A percentile compares a stretch with the other conserved stretches of the same genome.
These are phyloP conservation scores for Drechslerella coelobrocha DNA, from an alignment of 2,329 filamentous ascomycete genomes.

Conservation along the genomic window DNA sequence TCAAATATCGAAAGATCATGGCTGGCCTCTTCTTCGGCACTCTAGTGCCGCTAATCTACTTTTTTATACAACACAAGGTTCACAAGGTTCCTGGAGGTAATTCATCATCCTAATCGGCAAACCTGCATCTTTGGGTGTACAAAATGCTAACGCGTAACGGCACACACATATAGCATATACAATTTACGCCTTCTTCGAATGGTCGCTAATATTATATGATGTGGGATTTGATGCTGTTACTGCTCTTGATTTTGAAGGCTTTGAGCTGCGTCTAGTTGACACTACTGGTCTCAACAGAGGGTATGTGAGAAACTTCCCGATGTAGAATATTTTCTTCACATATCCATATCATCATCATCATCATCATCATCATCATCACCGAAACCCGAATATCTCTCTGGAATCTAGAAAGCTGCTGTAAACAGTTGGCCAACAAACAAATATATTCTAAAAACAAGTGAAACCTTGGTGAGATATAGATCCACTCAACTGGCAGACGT, in stretches of 20 bases:
- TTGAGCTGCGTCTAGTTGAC: conserved; percentile 88
- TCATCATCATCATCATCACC: conserved; percentile 48
- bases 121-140: not conserved
- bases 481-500: conserved; percentile 42
- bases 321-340: conserved; percentile 73
- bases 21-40: conserved; percentile 87
- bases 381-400: not conserved
- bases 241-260: conserved; percentile 83
- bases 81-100: conserved; percentile 90
- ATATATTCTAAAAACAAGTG: conserved; percentile 49
- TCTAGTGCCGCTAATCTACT: conserved; percentile 88
- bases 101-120: conserved; percentile 55
- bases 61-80: conserved; percentile 98
- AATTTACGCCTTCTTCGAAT: conserved; percentile 97
- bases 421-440: conserved; percentile 48
- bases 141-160: conserved; percentile 19
- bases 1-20: conserved; percentile 87
- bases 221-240: conserved; percentile 96
- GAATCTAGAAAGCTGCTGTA: conserved; percentile 28
- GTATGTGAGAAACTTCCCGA: conserved; percentile 97
- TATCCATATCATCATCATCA: conserved; percentile 57
- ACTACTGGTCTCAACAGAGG: conserved; percentile 90
- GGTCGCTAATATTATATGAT: conserved; percentile 91
- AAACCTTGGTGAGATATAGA: conserved; percentile 51
- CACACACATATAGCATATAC: conserved; percentile 87